Evolutionary conservation across 202 grass and related monocot species (phyloP), one percentile per base, ranked within the genome.

Genomic region (Hordeum pubiflorum): DNA sequence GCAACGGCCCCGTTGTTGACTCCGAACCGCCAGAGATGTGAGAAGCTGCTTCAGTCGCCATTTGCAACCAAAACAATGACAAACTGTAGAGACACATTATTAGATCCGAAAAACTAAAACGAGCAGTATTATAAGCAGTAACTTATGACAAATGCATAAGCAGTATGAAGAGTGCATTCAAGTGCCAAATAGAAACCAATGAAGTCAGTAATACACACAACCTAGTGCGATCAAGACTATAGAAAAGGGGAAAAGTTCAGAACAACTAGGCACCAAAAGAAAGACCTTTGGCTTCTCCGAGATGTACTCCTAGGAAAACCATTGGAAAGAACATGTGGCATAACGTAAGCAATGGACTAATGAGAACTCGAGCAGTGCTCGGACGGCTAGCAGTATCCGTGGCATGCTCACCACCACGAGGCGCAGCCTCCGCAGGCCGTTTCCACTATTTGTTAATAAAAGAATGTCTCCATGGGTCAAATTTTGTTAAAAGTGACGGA

Each of bases 1-100:
- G 78, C 81, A 92, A 57, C 14, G 63, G 15, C 54, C 43, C 79
- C 69, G 87, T 74, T 79, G 87, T 70, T 57, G 78, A 84, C 56
- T 92, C 87, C 6, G 83, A 88, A 57, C 83, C 71, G 40, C 63
- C 69, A 73, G 70, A 62, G 20, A 74, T 27, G 18, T 83, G 78
- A 74, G 48, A 36, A 37, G 80, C 57, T 33, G 70, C 64, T 82
- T 87, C 69, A 34, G 61, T 90, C 21, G 69, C 74, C 85, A 89
- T 89, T 89, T 89, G 59, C 22, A 74, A 60, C 21, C 34, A 54
- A 69, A 80, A 67, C 11, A 77, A 65, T n/a, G 13, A 48, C 41
- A 58, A 57, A 69, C 78, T 82, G 87, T 14, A 82, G 31, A 50
- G 46, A 74, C 26, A 58, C 12, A 67, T 9, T 17, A 74, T 79